Evolutionary conservation across 2,329 filamentous ascomycete genomes (phyloP).

Genomic region (Neoscytalidium dimidiatum): DNA sequence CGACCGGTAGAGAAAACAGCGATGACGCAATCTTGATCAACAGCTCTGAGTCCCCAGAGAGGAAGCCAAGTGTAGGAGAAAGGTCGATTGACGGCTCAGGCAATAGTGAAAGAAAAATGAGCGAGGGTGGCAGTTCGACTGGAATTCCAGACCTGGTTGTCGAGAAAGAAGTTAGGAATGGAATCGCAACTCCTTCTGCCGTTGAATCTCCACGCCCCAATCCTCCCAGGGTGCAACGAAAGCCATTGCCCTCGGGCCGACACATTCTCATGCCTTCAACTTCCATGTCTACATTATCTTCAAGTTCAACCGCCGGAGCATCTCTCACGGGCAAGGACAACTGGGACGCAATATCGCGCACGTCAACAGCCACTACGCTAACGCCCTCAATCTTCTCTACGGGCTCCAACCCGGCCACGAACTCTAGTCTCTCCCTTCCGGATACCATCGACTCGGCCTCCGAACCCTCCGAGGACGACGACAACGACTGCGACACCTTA

Average conservation of each 20-base stretch:
- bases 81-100: background rate
- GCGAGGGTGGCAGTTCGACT: background rate
- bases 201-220: background rate
- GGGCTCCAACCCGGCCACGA: background rate
- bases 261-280: background rate
- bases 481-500: conserved; percentile 21
- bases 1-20: background rate
- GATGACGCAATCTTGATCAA: background rate
- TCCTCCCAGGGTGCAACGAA: background rate
- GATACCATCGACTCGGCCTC: conserved; percentile 7
- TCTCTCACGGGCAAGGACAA: background rate
- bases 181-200: background rate
- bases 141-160: background rate
- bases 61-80: background rate
- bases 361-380: background rate
- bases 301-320: background rate
- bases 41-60: background rate
- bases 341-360: background rate
- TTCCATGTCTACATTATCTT: background rate
- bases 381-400: background rate
- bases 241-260: background rate
- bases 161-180: background rate
- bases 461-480: conserved; percentile 2
- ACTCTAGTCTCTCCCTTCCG: background rate
- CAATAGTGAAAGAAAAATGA: background rate